Evolutionary conservation across 768 basidiomycete genomes (phyloP), one percentile per base, ranked within the genome.

Genomic region (Thelephora aurantiotincta): DNA sequence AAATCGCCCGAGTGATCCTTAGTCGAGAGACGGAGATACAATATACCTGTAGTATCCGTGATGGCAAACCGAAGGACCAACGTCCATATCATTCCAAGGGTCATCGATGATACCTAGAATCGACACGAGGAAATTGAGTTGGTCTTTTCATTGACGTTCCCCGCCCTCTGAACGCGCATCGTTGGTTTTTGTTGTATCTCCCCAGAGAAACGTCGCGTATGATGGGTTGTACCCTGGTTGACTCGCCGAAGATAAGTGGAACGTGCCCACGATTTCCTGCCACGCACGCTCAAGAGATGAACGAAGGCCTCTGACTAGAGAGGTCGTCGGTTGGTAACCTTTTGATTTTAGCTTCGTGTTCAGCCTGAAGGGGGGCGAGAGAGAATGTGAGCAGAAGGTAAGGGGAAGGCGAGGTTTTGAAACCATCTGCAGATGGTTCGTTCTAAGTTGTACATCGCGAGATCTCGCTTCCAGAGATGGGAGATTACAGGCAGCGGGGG

Each of bases 41-140:
- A 22, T 79, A 51, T 53, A 92, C 93, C 82, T 96, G n/a, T n/a
- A 68, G 98, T 98, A 57, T 93, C 92, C 19, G 96, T 93, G 53
- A 99, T 98, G 5, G 93, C 96, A 63, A 98, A 98, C 11, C 94
- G 83, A 33, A 98, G 73, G 58, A 99, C 92, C 34, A 98, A 74
- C 0, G 90, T 94, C 96, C 96, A 98, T 54, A 99, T 97, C 93
- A 93, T 90, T 30, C 91, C 93, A n/a, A 98, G 76, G 45, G 94
- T 97, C 93, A 62, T 99, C 96, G 48, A 99, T 92, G 60, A 98
- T 96, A 63, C 98, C 94, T 93, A 50, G n/a, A 44, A 34, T 47
- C 3, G 35, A n/a, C n/a, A 26, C 30, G 53, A 36, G 50, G 55
- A 26, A 46, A 44, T 14, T 36, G 23, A n/a, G 11, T 41, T 38